Evolutionary conservation across 495 filamentous ascomycete genomes (phyloP).

Genomic region (Lophiotrema nucula): DNA sequence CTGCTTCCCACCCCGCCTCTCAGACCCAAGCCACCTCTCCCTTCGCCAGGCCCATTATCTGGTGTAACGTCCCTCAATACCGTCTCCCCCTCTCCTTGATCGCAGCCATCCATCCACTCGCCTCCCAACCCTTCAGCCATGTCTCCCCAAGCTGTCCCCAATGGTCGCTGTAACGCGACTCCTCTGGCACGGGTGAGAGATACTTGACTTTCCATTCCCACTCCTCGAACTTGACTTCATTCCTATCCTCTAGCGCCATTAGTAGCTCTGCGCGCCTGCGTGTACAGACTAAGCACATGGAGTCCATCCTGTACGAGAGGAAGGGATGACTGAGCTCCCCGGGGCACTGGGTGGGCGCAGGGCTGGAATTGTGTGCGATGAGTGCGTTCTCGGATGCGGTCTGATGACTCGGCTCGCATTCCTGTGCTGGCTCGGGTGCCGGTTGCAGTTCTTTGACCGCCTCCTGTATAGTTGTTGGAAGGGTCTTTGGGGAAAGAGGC

Average conservation of each 20-base stretch:
- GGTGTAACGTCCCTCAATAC: slow-evolving; percentile 1
- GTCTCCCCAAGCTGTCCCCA: slow-evolving; percentile 18
- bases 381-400: neutral
- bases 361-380: neutral
- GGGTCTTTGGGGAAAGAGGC: no score
- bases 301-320: slow-evolving; percentile 25
- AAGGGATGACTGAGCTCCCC: slow-evolving; percentile 16
- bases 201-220: slow-evolving; percentile 44
- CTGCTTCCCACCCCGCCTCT: slow-evolving; percentile 7
- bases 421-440: neutral
- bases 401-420: neutral
- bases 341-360: slow-evolving; percentile 1
- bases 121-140: slow-evolving; percentile 2
- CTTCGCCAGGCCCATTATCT: neutral
- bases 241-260: slow-evolving; percentile 6
- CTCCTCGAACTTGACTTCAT: slow-evolving; percentile 35
- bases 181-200: slow-evolving; percentile 30
- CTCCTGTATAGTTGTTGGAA: no score
- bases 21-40: slow-evolving; percentile 20
- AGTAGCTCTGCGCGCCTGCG: neutral
- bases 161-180: neutral
- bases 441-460: no score
- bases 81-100: slow-evolving; percentile 6
- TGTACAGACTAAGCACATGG: slow-evolving; percentile 33
- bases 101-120: slow-evolving; percentile 4